Evolutionary conservation across 805 yeast genomes (phyloP).

Genomic region (Priceomyces haplophilus): DNA sequence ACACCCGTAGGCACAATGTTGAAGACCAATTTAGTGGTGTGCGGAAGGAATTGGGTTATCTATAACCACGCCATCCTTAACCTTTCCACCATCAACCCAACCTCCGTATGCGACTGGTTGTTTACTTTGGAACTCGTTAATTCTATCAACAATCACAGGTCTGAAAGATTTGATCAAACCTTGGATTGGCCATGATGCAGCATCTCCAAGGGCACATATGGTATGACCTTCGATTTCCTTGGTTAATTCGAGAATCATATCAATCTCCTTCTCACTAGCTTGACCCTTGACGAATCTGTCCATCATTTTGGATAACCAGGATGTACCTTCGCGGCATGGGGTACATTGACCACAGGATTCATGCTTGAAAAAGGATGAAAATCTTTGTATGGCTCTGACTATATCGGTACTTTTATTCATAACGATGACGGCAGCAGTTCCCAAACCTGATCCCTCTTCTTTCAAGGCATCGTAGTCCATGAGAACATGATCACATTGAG

Average conservation of each 20-base stretch:
- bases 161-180: constrained; percentile 83
- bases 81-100: constrained; percentile 62
- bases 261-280: constrained; percentile 78
- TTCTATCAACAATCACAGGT: constrained; percentile 77
- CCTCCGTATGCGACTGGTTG: constrained; percentile 64
- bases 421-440: constrained; percentile 91
- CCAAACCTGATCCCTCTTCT: constrained; percentile 84
- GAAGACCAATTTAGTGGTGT: constrained; percentile 24
- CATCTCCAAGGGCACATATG: constrained; percentile 89
- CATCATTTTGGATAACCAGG: constrained; percentile 83
- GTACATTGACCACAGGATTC: constrained; percentile 95
- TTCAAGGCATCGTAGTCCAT: constrained; percentile 88
- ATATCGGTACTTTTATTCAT: constrained; percentile 86
- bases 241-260: constrained; percentile 77
- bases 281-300: constrained; percentile 76
- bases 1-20: not conserved
- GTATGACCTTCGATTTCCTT: constrained; percentile 90
- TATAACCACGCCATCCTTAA: constrained; percentile 60
- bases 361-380: constrained; percentile 81
- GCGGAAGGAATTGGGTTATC: constrained; percentile 55
- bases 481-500: constrained; percentile 60
- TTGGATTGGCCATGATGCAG: constrained; percentile 92
- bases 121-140: constrained; percentile 54
- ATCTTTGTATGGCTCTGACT: constrained; percentile 80
- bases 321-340: constrained; percentile 92